A percentile compares a stretch with the other conserved stretches of the same genome.
phyloP scores from a whole-genome alignment of 2,329 filamentous ascomycete species.

The Trichoderma sp. region DNA sequence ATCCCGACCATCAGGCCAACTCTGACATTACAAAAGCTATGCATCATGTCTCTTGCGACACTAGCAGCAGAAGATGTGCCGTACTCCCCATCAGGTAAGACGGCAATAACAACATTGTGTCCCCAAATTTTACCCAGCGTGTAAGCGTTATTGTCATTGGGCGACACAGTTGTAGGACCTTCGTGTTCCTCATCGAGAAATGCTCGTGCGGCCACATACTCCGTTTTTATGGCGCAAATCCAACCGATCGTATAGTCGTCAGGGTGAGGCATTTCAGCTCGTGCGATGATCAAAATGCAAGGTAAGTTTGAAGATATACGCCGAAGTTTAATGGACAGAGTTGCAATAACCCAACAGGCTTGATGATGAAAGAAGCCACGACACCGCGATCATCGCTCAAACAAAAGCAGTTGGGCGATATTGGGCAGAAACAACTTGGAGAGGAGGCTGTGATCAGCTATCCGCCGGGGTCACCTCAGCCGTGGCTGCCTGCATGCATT shows the following conservation, averaged over 20 bases:
- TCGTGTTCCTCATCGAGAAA: background rate
- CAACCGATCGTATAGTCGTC: background rate
- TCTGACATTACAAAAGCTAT: background rate
- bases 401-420: background rate
- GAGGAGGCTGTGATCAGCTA: background rate
- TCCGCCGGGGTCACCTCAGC: background rate
- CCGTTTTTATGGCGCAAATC: background rate
- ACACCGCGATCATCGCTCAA: background rate
- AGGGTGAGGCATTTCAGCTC: background rate
- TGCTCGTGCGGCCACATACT: background rate
- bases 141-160: background rate
- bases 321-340: background rate
- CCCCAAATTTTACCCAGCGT: background rate
- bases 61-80: background rate
- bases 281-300: background rate
- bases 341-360: background rate
- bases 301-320: background rate
- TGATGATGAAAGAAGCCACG: background rate
- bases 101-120: background rate
- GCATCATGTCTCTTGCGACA: background rate
- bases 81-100: background rate
- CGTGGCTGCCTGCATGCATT: background rate
- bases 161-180: background rate
- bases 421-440: background rate
- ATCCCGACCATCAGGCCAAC: background rate